These are phyloP conservation scores for Eucalyptus virginea DNA, from an alignment of 345 rosid genomes.

Conservation along the genomic window DNA sequence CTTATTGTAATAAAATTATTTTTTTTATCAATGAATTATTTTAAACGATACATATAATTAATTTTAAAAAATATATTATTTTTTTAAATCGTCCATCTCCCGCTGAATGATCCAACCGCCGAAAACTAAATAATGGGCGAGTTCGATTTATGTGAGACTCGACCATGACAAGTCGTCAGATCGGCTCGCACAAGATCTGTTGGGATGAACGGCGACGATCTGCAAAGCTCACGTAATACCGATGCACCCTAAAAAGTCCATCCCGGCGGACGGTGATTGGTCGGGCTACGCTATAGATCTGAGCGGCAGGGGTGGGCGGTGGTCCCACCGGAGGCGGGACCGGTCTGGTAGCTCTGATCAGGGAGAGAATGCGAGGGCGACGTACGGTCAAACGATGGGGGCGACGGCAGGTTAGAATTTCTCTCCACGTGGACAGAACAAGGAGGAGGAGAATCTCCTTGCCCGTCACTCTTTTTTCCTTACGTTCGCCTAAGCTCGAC, in stretches of 20 bases:
- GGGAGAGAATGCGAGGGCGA: background rate
- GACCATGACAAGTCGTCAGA: background rate
- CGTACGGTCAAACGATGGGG: background rate
- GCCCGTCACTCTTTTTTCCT: background rate
- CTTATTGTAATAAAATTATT: background rate
- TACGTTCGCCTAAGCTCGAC: too few species aligned
- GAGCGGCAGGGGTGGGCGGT: background rate
- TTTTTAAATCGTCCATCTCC: background rate
- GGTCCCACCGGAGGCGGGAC: background rate
- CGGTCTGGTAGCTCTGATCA: background rate
- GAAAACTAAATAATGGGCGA: background rate
- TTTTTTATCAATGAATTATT: background rate
- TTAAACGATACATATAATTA: rapidly evolving
- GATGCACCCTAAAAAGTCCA: background rate
- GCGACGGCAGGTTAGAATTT: background rate
- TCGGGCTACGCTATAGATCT: background rate
- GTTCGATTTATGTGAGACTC: background rate
- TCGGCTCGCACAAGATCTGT: background rate
- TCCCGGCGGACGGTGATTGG: background rate
- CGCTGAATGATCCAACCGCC: background rate
- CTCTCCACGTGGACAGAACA: background rate
- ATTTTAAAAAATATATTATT: background rate
- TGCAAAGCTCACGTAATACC: background rate
- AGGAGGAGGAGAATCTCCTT: background rate
- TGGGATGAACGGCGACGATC: background rate